Evolutionary conservation across 768 basidiomycete genomes (phyloP), one percentile per base, ranked within the genome.

Genomic region (Mycena haematopus): DNA sequence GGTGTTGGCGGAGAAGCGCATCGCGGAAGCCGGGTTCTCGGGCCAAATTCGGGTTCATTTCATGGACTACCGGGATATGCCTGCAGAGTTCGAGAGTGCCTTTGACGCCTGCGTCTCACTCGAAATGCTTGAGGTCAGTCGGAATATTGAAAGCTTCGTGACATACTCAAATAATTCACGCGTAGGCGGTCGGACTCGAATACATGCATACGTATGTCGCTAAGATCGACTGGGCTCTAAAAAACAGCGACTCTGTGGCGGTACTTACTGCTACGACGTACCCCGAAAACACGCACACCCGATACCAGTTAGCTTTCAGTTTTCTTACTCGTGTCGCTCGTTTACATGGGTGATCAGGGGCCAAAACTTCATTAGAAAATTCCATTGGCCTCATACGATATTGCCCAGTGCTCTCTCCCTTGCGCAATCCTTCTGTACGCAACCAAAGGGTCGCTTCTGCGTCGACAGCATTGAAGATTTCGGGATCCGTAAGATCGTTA

Each of bases 311-410:
- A 73, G 86, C 77, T 71, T 72, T 53, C 22, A 27, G 22, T 46
- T 24, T 58, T 53, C 53, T 54, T 53, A 33, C 50, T 36, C 27
- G 52, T 36, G 45, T 58, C 55, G 31, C 61, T 58, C 29, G 49
- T 54, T 53, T 56, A 31, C 29, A 31, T 31, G 29, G 19, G 40
- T 8, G 64, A 60, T 40, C 53, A 84, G 89, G 74, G 84, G 89
- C 15, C 89, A 91, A 71, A 90, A 92, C 72, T 92, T 92, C 75
- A 91, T 91, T 89, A 85, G 91, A 51, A 85, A 86, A 60, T 92
- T 92, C 74, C 92, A 92, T 88, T 92, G 91, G 91, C 91, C 91
- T 17, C 92, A 92, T 71, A 90, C 90, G 2, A 94, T 91, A 76
- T 79, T 96, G 24, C 93, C 95, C 3, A 93, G 90, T 62, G 90